Evolutionary conservation across 306 rosid genomes (phyloP).

Genomic region (Trifolium pratense): DNA sequence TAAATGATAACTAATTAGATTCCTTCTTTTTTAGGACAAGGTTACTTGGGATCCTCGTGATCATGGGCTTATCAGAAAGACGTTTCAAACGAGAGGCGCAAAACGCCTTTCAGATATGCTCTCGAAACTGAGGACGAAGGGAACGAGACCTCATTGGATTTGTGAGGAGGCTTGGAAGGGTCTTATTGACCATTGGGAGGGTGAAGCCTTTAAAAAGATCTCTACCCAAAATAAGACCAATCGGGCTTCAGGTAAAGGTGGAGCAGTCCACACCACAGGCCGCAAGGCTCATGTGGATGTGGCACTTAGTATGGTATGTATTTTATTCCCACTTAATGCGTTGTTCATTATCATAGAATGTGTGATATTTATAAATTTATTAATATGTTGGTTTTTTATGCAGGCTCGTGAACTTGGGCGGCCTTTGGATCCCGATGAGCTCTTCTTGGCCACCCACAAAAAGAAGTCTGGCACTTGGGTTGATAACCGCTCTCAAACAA

Average conservation of each 20-base stretch:
- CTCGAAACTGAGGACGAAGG: constrained; percentile 13
- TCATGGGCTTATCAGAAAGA: background rate
- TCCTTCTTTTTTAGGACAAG: constrained; percentile 16
- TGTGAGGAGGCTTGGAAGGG: constrained; percentile 22
- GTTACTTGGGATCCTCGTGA: constrained; percentile 15
- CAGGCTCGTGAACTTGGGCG: constrained; percentile 11
- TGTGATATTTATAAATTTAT: background rate
- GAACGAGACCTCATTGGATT: constrained; percentile 23
- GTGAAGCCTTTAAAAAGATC: background rate
- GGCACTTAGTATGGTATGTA: constrained; percentile 24
- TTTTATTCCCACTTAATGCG: background rate
- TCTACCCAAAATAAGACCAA: constrained; percentile 26
- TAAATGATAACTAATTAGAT: constrained; percentile 9
- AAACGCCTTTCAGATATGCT: constrained; percentile 21
- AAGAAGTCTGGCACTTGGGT: constrained; percentile 26
- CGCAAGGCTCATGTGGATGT: constrained; percentile 15
- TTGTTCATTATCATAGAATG: background rate
- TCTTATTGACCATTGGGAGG: constrained; percentile 15
- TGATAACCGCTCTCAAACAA: constrained; percentile 12
- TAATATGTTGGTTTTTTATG: background rate
- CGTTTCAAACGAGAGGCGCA: constrained; percentile 1
- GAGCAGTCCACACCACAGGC: constrained; percentile 36
- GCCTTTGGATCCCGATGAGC: constrained; percentile 16
- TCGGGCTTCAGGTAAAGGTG: constrained; percentile 21
- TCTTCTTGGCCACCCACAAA: constrained; percentile 24